Percentiles rank a stretch among this genome's conserved stretches.
Evolutionary conservation across 495 filamentous ascomycete genomes (phyloP).

Genomic region (Penicillium odoratum): DNA sequence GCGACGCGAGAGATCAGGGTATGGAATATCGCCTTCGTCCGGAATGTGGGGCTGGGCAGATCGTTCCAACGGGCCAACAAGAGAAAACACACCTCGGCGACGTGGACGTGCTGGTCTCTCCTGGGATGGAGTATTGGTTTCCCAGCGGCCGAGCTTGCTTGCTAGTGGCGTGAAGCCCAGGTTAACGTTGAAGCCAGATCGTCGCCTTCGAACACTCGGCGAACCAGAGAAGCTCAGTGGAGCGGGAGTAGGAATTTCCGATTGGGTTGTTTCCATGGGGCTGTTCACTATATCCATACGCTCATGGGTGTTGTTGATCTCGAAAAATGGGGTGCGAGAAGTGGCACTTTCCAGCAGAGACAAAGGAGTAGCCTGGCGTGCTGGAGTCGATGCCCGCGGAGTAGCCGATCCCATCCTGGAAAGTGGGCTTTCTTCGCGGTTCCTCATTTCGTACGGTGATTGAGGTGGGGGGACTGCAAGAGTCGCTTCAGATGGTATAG

Average conservation of each 20-base stretch:
- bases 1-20: constrained; percentile 27
- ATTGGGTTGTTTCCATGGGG: constrained; percentile 13
- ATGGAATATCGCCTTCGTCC: constrained; percentile 20
- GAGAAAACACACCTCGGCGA: constrained; percentile 48
- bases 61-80: constrained; percentile 32
- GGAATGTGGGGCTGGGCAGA: constrained; percentile 10
- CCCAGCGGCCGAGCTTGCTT: constrained; percentile 60
- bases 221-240: constrained; percentile 26
- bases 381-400: constrained; percentile 22
- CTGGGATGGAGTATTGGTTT: constrained; percentile 52
- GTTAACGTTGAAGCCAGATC: constrained; percentile 25
- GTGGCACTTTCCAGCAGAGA: constrained; percentile 25
- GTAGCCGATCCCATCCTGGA: constrained; percentile 11
- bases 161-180: constrained; percentile 64
- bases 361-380: constrained; percentile 3
- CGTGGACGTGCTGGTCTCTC: constrained; percentile 32
- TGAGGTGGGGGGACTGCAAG: constrained; percentile 6
- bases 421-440: constrained; percentile 16
- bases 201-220: constrained; percentile 20
- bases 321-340: constrained; percentile 7
- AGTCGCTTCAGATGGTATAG: constrained; percentile 15
- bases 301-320: constrained; percentile 10
- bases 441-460: constrained; percentile 21
- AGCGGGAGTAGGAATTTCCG: constrained; percentile 24
- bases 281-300: constrained; percentile 16